phyloP scores from a whole-genome alignment of 2,329 filamentous ascomycete species.

The Fusarium xyrophilum region DNA sequence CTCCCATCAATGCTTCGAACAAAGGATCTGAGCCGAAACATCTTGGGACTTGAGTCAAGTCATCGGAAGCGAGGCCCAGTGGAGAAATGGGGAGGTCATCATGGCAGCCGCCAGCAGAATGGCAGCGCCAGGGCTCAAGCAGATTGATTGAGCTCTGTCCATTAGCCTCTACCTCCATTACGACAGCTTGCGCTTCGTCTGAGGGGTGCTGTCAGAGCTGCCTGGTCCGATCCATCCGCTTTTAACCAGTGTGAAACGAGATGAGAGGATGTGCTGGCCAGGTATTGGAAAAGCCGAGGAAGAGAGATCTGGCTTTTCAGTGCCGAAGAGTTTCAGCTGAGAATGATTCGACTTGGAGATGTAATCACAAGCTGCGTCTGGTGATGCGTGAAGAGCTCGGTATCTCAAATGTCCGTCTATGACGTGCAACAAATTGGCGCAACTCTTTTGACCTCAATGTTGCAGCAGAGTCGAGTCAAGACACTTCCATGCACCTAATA shows the following conservation, averaged over 20 bases:
- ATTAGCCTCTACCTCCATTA: constrained; percentile 39
- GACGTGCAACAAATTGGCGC: background rate
- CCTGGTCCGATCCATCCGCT: constrained; percentile 35
- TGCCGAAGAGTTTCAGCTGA: background rate
- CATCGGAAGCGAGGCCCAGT: constrained; percentile 25
- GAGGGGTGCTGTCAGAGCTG: constrained; percentile 32
- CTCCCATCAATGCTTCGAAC: constrained; percentile 33
- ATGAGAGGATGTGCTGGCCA: background rate
- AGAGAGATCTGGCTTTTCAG: background rate
- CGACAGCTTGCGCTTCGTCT: constrained; percentile 36
- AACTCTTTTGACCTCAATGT: background rate
- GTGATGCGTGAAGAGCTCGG: constrained; percentile 16
- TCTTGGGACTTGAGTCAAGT: constrained; percentile 34
- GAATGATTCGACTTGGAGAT: constrained; percentile 11
- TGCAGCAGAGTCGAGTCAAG: background rate
- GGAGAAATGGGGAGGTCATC: constrained; percentile 32
- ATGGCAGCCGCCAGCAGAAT: constrained; percentile 31
- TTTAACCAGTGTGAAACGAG: constrained; percentile 4
- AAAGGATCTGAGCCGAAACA: constrained; percentile 32
- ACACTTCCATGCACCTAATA: background rate
- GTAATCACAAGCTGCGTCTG: constrained; percentile 16
- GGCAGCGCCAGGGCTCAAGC: constrained; percentile 37
- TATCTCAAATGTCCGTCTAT: background rate
- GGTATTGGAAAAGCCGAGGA: background rate
- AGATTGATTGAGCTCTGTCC: constrained; percentile 36